A percentile compares a stretch with the other conserved stretches of the same genome.
Conservation (phyloP, 169 alveolate genomes). For the Plasmodium malariae region DNA sequence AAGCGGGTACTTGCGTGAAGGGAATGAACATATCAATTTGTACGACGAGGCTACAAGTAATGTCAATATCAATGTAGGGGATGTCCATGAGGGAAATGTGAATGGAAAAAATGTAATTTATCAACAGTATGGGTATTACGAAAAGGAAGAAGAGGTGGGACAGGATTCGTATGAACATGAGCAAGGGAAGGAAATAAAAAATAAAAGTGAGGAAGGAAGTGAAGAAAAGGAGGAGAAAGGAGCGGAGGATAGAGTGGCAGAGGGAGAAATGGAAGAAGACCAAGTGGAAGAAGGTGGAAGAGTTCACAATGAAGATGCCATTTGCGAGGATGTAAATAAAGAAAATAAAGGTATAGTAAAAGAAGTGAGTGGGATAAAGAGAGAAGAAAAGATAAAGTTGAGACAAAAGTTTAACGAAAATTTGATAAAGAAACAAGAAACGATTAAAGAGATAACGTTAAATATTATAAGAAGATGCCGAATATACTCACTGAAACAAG, state of each 20-base stretch:
- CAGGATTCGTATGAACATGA: neutral
- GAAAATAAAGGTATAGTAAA: neutral
- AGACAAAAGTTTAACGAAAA: slow-evolving; percentile 25
- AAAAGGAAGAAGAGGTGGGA: neutral
- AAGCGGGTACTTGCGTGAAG: neutral
- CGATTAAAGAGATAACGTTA: slow-evolving; percentile 32
- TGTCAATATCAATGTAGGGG: neutral
- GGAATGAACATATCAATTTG: neutral
- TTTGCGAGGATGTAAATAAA: neutral
- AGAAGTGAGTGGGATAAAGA: neutral
- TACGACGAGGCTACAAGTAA: neutral
- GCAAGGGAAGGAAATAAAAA: neutral
- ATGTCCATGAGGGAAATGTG: neutral
- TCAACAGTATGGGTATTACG: neutral
- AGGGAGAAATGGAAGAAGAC: neutral
- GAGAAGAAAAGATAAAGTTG: slow-evolving; percentile 19
- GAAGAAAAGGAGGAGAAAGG: neutral
- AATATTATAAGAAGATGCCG: slow-evolving; percentile 42
- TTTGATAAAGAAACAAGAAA: slow-evolving; percentile 49
- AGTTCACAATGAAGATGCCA: neutral
- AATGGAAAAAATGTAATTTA: neutral
- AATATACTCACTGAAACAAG: slow-evolving; percentile 21
- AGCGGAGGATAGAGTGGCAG: neutral
- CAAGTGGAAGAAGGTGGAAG: neutral
- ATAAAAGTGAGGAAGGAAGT: neutral